A percentile compares a stretch with the other conserved stretches of the same genome.
Conservation (phyloP, 2,329 filamentous ascomycete genomes). For the Phoma sp. region DNA sequence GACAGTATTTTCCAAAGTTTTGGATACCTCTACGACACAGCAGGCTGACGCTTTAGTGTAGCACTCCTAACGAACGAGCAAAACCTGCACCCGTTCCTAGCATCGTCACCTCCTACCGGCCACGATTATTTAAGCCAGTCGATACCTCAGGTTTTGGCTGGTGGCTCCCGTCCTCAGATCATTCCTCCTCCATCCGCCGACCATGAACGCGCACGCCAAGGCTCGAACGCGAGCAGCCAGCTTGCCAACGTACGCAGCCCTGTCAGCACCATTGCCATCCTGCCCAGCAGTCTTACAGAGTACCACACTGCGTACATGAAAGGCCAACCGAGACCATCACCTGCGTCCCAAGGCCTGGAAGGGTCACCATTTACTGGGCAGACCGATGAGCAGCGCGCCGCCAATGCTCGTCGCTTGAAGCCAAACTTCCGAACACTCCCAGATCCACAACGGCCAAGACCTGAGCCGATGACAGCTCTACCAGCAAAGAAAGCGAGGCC, state of each 20-base stretch:
- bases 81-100: slow-evolving; percentile 61
- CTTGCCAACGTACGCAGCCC: slow-evolving; percentile 48
- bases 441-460: slow-evolving; percentile 63
- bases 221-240: slow-evolving; percentile 52
- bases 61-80: slow-evolving; percentile 62
- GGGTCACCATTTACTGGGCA: slow-evolving; percentile 51
- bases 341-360: slow-evolving; percentile 29
- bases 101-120: slow-evolving; percentile 62
- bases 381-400: slow-evolving; percentile 71
- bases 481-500: slow-evolving; percentile 75
- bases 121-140: slow-evolving; percentile 44
- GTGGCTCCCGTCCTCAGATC: slow-evolving; percentile 40
- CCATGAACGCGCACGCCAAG: slow-evolving; percentile 53
- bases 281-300: slow-evolving; percentile 87
- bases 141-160: slow-evolving; percentile 43
- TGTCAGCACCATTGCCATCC: slow-evolving; percentile 83
- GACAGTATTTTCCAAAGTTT: background rate
- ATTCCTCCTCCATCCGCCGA: slow-evolving; percentile 32
- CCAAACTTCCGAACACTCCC: slow-evolving; percentile 76
- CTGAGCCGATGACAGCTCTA: slow-evolving; percentile 61
- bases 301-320: slow-evolving; percentile 93
- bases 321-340: slow-evolving; percentile 55
- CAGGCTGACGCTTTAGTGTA: slow-evolving; percentile 37
- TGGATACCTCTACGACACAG: background rate
- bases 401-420: slow-evolving; percentile 79